Conservation (phyloP, 2,329 filamentous ascomycete genomes). For the Hypoxylon sp. region DNA sequence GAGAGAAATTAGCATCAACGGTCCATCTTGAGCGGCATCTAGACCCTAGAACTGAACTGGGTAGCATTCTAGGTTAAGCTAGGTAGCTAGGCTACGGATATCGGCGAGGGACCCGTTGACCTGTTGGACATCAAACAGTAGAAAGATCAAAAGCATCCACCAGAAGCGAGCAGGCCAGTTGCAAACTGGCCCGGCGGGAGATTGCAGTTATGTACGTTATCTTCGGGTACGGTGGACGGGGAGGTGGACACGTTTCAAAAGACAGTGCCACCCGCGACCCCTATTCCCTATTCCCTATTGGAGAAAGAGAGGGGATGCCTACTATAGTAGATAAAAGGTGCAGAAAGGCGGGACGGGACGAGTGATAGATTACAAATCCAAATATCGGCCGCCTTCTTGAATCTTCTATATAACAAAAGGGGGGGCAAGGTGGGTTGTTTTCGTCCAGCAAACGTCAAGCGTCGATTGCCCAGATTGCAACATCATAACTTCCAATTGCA, state of each 20-base stretch:
- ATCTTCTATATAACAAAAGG: conserved; percentile 10
- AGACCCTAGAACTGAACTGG: background rate
- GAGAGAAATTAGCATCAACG: background rate
- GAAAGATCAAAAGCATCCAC: background rate
- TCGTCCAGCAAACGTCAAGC: background rate
- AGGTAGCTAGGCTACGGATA: background rate
- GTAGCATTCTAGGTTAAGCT: background rate
- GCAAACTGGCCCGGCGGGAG: background rate
- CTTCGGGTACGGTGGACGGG: conserved; percentile 3
- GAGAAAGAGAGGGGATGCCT: no score
- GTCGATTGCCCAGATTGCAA: conserved; percentile 29
- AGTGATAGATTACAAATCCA: conserved; percentile 22
- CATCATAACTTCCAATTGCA: conserved; percentile 31
- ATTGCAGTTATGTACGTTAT: background rate
- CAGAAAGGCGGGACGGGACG: background rate
- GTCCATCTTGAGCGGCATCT: background rate
- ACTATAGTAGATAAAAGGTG: background rate
- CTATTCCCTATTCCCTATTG: no score
- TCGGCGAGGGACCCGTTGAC: background rate
- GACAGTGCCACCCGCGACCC: background rate
- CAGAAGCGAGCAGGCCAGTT: background rate
- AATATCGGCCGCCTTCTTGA: conserved; percentile 15
- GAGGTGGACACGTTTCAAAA: conserved; percentile 27
- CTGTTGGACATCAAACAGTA: background rate
- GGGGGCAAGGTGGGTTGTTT: no score